Evolutionary conservation across 139 green algal species (phyloP).

Genomic region (Pleodorina starrii): DNA sequence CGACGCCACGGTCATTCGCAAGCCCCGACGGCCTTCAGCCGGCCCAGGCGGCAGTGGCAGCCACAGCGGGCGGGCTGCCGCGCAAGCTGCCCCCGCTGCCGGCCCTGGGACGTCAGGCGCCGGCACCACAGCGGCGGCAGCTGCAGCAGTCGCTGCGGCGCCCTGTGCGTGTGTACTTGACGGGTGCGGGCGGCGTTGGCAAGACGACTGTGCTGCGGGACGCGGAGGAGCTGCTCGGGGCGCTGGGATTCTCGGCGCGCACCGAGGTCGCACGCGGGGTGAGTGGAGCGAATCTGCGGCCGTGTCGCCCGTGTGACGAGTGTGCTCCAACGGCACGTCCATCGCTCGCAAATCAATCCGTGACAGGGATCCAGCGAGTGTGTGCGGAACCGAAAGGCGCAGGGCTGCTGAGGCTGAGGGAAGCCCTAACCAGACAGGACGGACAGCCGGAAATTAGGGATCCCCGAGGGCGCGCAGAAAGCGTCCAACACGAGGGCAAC

Average conservation of each 20-base stretch:
- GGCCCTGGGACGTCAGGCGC: no score
- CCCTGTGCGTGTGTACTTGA: not conserved
- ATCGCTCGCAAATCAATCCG: not conserved
- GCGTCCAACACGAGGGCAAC: no score
- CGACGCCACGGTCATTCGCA: not conserved
- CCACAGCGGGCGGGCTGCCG: not conserved
- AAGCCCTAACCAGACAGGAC: not conserved
- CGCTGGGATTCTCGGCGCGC: not conserved
- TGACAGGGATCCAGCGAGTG: not conserved
- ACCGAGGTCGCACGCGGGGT: conserved; percentile 5
- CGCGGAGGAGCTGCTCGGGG: not conserved
- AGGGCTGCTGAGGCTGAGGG: not conserved
- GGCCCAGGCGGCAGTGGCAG: not conserved
- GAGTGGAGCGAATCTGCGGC: not conserved
- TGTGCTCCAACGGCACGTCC: no score
- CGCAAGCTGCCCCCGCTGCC: not conserved
- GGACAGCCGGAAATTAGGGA: no score
- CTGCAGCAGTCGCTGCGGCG: not conserved
- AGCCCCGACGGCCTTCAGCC: no score
- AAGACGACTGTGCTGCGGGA: conserved; percentile 24
- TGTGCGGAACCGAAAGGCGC: not conserved
- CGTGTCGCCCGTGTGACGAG: no score
- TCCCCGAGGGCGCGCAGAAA: no score
- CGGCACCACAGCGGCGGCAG: not conserved
- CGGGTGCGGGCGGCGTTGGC: conserved; percentile 8